Base-by-base conservation (phyloP, 495 filamentous ascomycete genomes). In the Neurospora hispaniola region DNA sequence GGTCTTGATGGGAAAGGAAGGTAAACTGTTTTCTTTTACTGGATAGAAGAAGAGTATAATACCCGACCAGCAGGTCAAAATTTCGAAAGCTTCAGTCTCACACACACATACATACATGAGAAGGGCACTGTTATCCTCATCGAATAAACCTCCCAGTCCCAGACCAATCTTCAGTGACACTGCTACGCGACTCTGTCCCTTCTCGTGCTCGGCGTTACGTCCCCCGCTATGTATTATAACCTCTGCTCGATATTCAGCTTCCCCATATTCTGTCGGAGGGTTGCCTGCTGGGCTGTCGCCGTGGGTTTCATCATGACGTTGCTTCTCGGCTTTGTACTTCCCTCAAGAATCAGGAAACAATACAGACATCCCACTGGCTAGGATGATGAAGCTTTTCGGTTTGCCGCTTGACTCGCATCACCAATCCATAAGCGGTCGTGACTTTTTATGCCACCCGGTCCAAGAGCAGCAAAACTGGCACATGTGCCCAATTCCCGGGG, bases 391-490 rank as follows among this genome's bases (percentile, higher is more conserved):
- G 70, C 31, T 54, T 39, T 35, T 41, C 41, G 16, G 40, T 10
- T 18, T 20, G 20, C 14, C 41, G 42, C 48, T 41, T 39, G 23
- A 72, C 27, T 62, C 54, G 54, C 54, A 62, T 62, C 54, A 62
- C 54, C 54, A 62, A 69, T n/a, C 69, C 48, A 20, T 42, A 20
- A n/a, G 59, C 62, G 23, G 71, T 69, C n/a, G 71, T 72, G 59
- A 69, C 71, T 48, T 40, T 40, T 68, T 27, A 70, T 73, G 71
- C 42, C 72, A 54, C 40, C 31, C 54, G 54, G 54, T 4, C 54
- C 27, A 8, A 62, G 54, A 62, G 54, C 27, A 62, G 54, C 54
- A 35, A 62, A 42, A 23, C 62, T 62, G 12, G 18, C 41, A 18
- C 41, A 39, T 69, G 68, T 42, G 31, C 42, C 73, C n/a, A 48